These are phyloP conservation scores for Cordyceps tenuipes DNA, from an alignment of 2,329 filamentous ascomycete species.

Conservation along the genomic window DNA sequence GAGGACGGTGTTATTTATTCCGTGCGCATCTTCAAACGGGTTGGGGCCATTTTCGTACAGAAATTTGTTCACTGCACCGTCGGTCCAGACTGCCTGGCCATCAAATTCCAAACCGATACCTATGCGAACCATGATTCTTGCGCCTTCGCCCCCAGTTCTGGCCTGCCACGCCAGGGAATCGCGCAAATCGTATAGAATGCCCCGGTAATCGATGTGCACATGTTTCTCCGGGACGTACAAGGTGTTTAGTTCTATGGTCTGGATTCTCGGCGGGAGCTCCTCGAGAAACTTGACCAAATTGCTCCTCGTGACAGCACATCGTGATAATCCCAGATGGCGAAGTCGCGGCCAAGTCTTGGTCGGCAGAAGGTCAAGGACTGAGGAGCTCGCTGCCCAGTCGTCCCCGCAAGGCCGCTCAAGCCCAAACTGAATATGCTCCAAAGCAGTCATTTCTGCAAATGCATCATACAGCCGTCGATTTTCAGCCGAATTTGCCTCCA, in stretches of 20 bases:
- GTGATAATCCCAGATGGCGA: neutral
- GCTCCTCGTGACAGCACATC: neutral
- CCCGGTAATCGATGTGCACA: neutral
- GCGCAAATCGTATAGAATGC: neutral
- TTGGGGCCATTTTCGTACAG: neutral
- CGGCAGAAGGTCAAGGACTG: neutral
- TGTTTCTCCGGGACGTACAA: no score
- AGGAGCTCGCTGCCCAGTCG: no score
- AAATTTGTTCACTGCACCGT: neutral
- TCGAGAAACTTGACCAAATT: neutral
- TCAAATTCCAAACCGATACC: no score
- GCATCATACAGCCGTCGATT: neutral
- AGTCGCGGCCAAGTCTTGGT: neutral
- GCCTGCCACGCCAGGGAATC: neutral
- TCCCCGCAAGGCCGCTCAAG: no score
- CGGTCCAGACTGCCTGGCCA: neutral
- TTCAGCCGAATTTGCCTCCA: neutral
- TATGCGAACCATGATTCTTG: neutral
- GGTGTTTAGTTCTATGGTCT: neutral
- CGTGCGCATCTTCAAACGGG: neutral
- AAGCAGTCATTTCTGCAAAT: neutral
- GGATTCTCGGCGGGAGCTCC: neutral
- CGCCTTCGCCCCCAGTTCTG: no score
- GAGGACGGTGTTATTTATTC: no score
- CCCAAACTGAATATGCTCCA: neutral